phyloP scores from a whole-genome alignment of 768 basidiomycete species.

The Rhizopogon roseolus region DNA sequence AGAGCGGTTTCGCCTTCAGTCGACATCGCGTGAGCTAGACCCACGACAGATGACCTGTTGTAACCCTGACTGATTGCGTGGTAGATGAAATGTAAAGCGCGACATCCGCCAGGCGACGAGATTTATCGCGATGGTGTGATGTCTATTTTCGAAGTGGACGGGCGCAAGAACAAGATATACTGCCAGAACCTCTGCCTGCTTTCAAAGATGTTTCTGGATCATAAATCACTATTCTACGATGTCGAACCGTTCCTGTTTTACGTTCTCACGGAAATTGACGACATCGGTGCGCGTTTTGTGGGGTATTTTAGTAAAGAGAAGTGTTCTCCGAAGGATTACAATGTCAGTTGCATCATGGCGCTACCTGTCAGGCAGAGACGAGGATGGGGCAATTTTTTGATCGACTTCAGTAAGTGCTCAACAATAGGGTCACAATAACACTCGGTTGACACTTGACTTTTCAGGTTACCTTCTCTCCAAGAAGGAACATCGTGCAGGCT shows the following conservation, averaged over 20 bases:
- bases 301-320: slow-evolving; percentile 99
- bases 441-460: slow-evolving; percentile 1
- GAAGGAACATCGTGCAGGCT: slow-evolving; percentile 86
- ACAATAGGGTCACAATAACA: neutral
- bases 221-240: slow-evolving; percentile 98
- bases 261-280: slow-evolving; percentile 91
- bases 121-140: slow-evolving; percentile 88
- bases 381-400: slow-evolving; percentile 96
- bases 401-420: slow-evolving; percentile 81
- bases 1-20: slow-evolving; percentile 79
- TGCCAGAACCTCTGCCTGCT: slow-evolving; percentile 97
- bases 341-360: slow-evolving; percentile 99
- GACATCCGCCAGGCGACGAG: slow-evolving; percentile 97
- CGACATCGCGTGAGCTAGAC: slow-evolving; percentile 70
- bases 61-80: slow-evolving; percentile 7
- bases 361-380: slow-evolving; percentile 89
- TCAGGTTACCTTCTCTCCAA: slow-evolving; percentile 93
- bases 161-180: slow-evolving; percentile 99
- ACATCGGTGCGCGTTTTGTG: slow-evolving; percentile 87
- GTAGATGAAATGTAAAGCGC: slow-evolving; percentile 90
- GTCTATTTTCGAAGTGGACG: slow-evolving; percentile 97
- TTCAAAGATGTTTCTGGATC: slow-evolving; percentile 98
- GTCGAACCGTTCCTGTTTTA: slow-evolving; percentile 99
- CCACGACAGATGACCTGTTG: slow-evolving; percentile 1
- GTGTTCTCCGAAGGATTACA: slow-evolving; percentile 90